Conservation (phyloP, 345 rosid species). For the Luvunga scandens region DNA sequence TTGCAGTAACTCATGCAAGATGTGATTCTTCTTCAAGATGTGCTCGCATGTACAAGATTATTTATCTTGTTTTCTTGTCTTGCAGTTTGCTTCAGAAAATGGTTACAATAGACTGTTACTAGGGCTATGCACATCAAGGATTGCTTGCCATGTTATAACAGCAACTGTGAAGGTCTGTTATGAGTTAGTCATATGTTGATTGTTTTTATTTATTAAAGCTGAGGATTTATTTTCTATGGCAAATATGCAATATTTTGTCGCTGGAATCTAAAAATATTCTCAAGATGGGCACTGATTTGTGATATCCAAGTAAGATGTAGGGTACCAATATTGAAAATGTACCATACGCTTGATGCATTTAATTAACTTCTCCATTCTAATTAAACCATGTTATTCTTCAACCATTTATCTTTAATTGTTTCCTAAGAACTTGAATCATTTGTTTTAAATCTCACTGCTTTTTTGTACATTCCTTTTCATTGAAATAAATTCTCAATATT, state of each 20-base stretch:
- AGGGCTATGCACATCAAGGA: conserved; percentile 79
- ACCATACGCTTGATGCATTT: background rate
- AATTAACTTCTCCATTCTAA: background rate
- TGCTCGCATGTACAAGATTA: background rate
- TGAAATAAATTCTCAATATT: background rate
- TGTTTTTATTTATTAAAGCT: background rate
- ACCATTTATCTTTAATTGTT: background rate
- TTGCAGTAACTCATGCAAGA: background rate
- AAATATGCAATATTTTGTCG: background rate
- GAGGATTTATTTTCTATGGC: background rate
- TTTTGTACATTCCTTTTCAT: background rate
- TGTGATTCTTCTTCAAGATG: background rate
- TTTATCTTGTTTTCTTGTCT: background rate
- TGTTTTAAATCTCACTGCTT: background rate
- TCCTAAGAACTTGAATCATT: background rate
- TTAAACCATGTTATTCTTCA: no score
- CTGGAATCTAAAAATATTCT: background rate
- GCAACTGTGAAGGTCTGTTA: conserved; percentile 80
- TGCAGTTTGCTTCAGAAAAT: conserved; percentile 67
- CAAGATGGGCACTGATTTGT: background rate
- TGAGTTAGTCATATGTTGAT: background rate
- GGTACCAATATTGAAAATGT: background rate
- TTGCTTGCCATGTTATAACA: conserved; percentile 82
- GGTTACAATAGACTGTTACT: conserved; percentile 74
- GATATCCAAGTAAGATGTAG: background rate